Evolutionary conservation across 169 alveolate genomes (phyloP), one percentile per base, ranked within the genome.

Genomic region (Blepharisma undulans): DNA sequence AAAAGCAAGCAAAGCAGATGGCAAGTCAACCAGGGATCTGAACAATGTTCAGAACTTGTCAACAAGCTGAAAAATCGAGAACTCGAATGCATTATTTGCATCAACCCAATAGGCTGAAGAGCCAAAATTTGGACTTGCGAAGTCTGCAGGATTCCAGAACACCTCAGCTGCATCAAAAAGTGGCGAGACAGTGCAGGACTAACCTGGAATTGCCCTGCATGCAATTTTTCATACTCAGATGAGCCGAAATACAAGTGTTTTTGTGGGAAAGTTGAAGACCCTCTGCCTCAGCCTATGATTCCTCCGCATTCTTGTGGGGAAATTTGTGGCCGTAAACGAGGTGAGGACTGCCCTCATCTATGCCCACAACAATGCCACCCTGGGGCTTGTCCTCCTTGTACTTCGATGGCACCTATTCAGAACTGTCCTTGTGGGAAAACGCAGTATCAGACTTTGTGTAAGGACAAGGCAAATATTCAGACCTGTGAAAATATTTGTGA

Each of bases 371-470:
- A 78, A n/a, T 96, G 98, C 87, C 98, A 96, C 84, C 98, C 98
- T 32, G 98, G 98, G 76, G 94, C 97, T 36, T 97, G 99, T 84
- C 98, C 98, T 4, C 98, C 97, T 80, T 97, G 99, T 89, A 92
- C 92, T 48, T 93, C 91, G 30, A 86, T 92, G 72, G 97, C 95
- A 61, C 87, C 89, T 16, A 88, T 88, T 18, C 90, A 95, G 0
- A 78, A 87, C n/a, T 97, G 99, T 80, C 94, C 91, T 91, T 97
- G 99, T 88, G 96, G 96, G 27, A 95, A 95, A 93, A 94, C 88
- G 4, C n/a, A 89, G 6, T 92, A 93, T 76, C 72, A 94, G 34
- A 95, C 95, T 21, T 82, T 87, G 29, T 97, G 99, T 84, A 88
- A 94, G 19, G 97, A 93, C 77, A 93, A 89, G 29, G 36, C 88